Evolutionary conservation across 345 rosid genomes (phyloP).

Genomic region (Rhodomyrtus tomentosa): DNA sequence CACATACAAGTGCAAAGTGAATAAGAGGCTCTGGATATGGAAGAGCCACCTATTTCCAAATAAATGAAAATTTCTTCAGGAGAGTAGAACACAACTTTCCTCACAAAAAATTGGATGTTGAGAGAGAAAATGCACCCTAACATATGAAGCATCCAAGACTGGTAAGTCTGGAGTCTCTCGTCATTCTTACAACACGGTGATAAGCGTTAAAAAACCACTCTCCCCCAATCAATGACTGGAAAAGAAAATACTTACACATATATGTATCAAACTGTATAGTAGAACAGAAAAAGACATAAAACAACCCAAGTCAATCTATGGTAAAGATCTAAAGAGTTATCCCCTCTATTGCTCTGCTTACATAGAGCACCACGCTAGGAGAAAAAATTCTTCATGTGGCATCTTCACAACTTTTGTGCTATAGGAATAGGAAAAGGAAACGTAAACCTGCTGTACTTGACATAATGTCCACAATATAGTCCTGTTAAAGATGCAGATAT

Average conservation of each 20-base stretch:
- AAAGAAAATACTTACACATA: background rate
- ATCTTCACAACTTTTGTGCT: background rate
- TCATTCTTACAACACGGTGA: background rate
- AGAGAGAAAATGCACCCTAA: background rate
- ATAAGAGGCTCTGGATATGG: constrained; percentile 55
- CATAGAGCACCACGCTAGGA: background rate
- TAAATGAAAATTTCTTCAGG: background rate
- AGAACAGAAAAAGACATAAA: background rate
- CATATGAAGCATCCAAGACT: background rate
- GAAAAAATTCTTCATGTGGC: background rate
- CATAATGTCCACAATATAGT: background rate
- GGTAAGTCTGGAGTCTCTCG: background rate
- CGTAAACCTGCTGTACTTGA: background rate
- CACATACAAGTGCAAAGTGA: constrained; percentile 74
- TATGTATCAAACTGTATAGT: background rate
- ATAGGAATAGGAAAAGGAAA: background rate
- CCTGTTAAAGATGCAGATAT: background rate
- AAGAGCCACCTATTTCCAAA: constrained; percentile 40
- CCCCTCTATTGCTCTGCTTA: background rate
- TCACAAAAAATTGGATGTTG: background rate
- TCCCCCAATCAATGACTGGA: background rate
- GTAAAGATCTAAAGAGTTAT: background rate
- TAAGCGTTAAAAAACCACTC: background rate
- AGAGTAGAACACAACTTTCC: background rate
- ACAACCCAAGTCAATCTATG: background rate